Evolutionary conservation across 2,329 filamentous ascomycete species (phyloP), one percentile per base, ranked within the genome.

Genomic region (Byssoonygena ceratinophila): DNA sequence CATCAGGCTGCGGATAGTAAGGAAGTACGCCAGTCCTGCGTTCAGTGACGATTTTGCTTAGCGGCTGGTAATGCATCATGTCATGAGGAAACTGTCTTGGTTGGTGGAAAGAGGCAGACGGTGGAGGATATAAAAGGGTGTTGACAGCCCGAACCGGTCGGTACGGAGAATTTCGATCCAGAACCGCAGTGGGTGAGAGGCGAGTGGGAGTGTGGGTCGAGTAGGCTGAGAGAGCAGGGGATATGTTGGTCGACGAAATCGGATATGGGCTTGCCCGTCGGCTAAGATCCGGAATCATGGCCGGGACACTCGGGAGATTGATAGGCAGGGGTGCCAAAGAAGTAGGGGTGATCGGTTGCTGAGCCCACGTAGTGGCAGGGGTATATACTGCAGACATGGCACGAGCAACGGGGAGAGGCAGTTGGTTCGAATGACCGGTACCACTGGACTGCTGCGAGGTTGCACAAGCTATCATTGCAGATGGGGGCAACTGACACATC

Each of bases 91-190:
- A 73, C 70, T 66, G 79, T 63, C 86, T 73, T 64, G 88, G 84
- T 60, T 85, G 79, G 57, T 91, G 84, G 57, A 94, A 78, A 6
- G 87, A 87, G 7, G 82, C 77, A 22, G 87, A 85, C 0, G 89
- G 86, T 5, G 89, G 87, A 29, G 90, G 90, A 54, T 92, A 88
- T 27, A 96, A 76, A n/a, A 97, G 78, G 0, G 88, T 94, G 60
- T 92, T 89, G 54, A 96, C 87, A 55, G 87, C 80, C 50, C 90
- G 85, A 36, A 96, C 84, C 1, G 91, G 91, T 58, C 88, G 86
- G 69, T 97, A 97, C 2, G 92, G 92, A 52, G 91, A 97, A 57
- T 86, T 83, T 53, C 92, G 81, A 65, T 95, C 87, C 34, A 96
- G 75, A 68, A 94, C 94, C 62, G 87, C 81, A 9, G 86, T 90